Evolutionary conservation across 352 stramenopile species (phyloP).

Genomic region (Pythium catenulatum): DNA sequence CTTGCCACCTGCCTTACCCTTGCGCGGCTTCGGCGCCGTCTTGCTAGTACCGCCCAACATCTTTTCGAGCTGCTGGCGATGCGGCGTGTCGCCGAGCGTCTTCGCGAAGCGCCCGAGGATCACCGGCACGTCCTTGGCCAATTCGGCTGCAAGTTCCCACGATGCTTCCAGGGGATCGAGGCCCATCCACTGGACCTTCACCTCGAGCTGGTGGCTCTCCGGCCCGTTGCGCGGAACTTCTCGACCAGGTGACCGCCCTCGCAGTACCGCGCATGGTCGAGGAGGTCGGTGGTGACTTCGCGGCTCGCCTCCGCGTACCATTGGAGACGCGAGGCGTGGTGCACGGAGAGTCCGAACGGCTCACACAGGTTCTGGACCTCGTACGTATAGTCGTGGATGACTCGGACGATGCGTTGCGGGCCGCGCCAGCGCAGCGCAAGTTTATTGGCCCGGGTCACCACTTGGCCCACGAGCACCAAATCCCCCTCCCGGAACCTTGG

Average conservation of each 20-base stretch:
- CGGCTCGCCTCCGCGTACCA: constrained; percentile 34
- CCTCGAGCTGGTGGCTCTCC: not conserved
- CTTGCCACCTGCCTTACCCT: not conserved
- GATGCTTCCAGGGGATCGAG: constrained; percentile 30
- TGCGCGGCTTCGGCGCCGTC: not conserved
- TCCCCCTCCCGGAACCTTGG: not conserved
- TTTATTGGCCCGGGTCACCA: not conserved
- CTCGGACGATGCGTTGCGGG: not conserved
- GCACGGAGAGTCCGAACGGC: not conserved
- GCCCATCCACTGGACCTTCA: constrained; percentile 33
- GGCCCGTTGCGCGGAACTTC: not conserved
- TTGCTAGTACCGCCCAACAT: no score
- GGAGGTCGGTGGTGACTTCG: constrained; percentile 3
- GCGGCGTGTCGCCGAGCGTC: not conserved
- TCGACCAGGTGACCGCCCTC: constrained; percentile 51
- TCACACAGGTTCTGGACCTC: constrained; percentile 37
- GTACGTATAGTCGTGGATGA: not conserved
- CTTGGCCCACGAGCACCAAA: constrained; percentile 2
- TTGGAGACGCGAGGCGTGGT: constrained; percentile 44
- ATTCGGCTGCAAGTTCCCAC: constrained; percentile 7
- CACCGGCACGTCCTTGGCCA: constrained; percentile 33
- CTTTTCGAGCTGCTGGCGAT: not conserved
- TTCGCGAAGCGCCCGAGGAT: not conserved
- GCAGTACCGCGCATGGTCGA: constrained; percentile 14
- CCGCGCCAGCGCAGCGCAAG: not conserved